Evolutionary conservation across 768 basidiomycete genomes (phyloP).

Genomic region (Lactifluus hygrophoroides): DNA sequence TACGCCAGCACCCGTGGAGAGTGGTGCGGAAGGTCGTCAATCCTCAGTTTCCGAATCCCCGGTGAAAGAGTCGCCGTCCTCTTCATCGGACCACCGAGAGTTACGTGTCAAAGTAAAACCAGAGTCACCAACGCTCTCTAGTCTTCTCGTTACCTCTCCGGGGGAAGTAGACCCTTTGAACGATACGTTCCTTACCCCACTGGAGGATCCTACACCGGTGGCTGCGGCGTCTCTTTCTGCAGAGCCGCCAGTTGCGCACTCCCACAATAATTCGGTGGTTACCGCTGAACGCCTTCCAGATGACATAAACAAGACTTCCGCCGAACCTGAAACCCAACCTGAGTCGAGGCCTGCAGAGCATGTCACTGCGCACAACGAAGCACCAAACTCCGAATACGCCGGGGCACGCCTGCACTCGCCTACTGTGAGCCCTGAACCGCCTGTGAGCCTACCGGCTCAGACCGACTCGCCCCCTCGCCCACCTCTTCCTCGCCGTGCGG

Average conservation of each 20-base stretch:
- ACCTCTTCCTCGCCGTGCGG: conserved; percentile 58
- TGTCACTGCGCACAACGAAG: neutral
- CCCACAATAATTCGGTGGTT: conserved; percentile 25
- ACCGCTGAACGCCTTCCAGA: neutral
- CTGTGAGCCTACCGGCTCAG: conserved; percentile 15
- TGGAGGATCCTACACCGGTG: neutral
- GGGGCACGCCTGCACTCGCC: neutral
- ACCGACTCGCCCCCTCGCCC: conserved; percentile 38
- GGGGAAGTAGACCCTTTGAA: neutral
- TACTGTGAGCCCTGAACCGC: neutral
- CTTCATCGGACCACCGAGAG: neutral
- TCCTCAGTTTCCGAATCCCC: neutral
- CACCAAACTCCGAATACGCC: neutral
- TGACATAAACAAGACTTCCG: neutral
- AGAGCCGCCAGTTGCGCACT: conserved; percentile 23
- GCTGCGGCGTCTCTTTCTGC: conserved; percentile 8
- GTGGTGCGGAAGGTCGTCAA: neutral
- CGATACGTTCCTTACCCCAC: conserved; percentile 13
- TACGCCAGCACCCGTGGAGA: neutral
- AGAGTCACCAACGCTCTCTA: conserved; percentile 9
- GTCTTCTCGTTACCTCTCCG: conserved; percentile 10
- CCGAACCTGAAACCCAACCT: neutral
- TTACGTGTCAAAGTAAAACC: neutral
- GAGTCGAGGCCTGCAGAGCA: neutral
- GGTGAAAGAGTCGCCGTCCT: neutral